Conservation (phyloP, 176 grass and related monocot genomes). For the Thinopyrum elongatum region DNA sequence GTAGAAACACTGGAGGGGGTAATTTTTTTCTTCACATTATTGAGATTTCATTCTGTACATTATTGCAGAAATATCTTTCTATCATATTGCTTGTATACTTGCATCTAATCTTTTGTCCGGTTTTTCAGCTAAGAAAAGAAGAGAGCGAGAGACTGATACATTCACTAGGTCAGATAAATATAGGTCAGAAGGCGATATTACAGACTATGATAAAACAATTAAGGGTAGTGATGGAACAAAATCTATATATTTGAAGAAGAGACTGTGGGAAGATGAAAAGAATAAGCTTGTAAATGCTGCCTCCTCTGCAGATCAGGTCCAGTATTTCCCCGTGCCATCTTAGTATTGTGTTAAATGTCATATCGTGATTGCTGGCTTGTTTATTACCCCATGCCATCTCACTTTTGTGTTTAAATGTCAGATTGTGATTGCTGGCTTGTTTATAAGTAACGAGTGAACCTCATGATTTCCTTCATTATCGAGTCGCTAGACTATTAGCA, state of each 20-base stretch:
- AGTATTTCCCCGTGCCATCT: neutral
- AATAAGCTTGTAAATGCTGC: constrained; percentile 53
- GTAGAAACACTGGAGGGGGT: neutral
- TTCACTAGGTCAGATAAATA: constrained; percentile 46
- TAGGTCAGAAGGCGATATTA: constrained; percentile 36
- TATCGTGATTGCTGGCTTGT: neutral
- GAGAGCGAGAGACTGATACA: constrained; percentile 46
- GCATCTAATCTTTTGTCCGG: neutral
- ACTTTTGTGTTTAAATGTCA: neutral
- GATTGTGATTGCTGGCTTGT: neutral
- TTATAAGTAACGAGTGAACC: constrained; percentile 1
- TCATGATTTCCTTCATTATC: neutral
- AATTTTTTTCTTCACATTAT: neutral
- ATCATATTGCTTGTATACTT: neutral
- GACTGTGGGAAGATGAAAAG: constrained; percentile 50
- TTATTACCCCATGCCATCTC: neutral
- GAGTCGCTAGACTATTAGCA: neutral
- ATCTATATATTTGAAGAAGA: constrained; percentile 59
- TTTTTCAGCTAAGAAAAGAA: constrained; percentile 54
- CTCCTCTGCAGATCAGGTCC: constrained; percentile 51
- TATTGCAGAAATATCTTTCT: constrained; percentile 2
- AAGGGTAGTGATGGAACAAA: constrained; percentile 57
- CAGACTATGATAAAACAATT: constrained; percentile 44
- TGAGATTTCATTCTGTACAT: constrained; percentile 1
- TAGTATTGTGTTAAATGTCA: neutral